phyloP scores from a whole-genome alignment of 2,329 filamentous ascomycete species.

The Trichoderma sp. region DNA sequence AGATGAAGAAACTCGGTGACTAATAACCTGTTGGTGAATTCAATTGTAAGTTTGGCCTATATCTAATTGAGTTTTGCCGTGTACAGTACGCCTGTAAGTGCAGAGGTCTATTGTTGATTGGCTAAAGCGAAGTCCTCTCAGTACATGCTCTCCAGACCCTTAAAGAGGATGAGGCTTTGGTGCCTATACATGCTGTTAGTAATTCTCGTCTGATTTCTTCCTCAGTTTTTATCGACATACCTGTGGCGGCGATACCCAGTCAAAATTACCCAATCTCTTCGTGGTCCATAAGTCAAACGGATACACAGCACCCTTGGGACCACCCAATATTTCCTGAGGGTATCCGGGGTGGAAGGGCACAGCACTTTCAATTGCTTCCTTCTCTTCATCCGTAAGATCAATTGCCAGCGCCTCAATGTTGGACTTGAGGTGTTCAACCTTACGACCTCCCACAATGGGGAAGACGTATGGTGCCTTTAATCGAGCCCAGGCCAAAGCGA shows the following conservation, averaged over 20 bases:
- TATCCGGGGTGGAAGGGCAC: conserved; percentile 53
- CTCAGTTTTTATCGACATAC: neutral
- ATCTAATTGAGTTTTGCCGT: neutral
- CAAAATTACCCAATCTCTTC: conserved; percentile 11
- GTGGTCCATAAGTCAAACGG: conserved; percentile 5
- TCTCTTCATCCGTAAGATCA: conserved; percentile 51
- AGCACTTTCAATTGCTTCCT: conserved; percentile 53
- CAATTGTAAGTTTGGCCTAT: neutral
- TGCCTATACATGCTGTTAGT: neutral
- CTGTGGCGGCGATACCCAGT: conserved; percentile 11
- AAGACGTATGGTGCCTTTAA: conserved; percentile 59
- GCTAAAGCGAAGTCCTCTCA: neutral
- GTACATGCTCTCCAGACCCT: neutral
- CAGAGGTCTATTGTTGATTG: neutral
- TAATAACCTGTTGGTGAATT: neutral
- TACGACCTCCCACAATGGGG: conserved; percentile 59
- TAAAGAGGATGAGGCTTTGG: conserved; percentile 8
- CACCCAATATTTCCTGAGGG: conserved; percentile 14
- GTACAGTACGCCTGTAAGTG: neutral
- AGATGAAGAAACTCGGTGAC: neutral
- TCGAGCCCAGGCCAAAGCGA: conserved; percentile 59
- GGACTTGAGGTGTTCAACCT: conserved; percentile 58
- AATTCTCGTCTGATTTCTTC: neutral
- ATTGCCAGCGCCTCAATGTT: conserved; percentile 58
- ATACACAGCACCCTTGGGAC: neutral